Conservation (phyloP, 305 asterid genomes). For the Fraxinus xanthoxyloides region DNA sequence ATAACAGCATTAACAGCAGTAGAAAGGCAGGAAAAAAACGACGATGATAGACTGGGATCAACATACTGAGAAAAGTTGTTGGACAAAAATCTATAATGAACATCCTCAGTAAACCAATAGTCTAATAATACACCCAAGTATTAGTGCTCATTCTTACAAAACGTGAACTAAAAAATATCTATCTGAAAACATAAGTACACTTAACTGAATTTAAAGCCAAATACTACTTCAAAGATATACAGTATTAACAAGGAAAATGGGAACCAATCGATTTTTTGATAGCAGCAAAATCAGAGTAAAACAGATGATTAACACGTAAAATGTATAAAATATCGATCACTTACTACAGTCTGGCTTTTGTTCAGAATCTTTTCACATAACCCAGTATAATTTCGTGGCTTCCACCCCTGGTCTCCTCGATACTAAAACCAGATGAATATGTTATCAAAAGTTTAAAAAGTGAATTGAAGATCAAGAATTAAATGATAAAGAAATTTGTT, state of each 20-base stretch:
- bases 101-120: not conserved
- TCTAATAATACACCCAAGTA: not conserved
- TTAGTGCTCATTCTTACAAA: not conserved
- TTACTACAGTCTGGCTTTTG: slow-evolving; percentile 94
- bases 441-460: slow-evolving; percentile 8
- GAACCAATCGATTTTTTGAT: not conserved
- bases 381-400: slow-evolving; percentile 78
- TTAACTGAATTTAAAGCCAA: not conserved
- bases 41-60: not conserved
- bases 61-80: not conserved
- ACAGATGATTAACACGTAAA: not conserved
- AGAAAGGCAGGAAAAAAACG: not conserved
- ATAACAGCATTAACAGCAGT: not conserved
- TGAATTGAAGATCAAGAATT: slow-evolving; percentile 9
- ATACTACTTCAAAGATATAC: not conserved
- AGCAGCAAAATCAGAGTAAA: not conserved
- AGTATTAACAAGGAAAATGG: not conserved
- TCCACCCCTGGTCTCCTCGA: slow-evolving; percentile 98
- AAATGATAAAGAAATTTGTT: slow-evolving; percentile 11
- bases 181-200: not conserved
- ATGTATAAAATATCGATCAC: slow-evolving; percentile 21
- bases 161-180: not conserved
- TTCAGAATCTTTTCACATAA: slow-evolving; percentile 85
- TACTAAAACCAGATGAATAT: slow-evolving; percentile 48
- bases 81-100: not conserved